These are phyloP conservation scores for Peterozyma xylosa DNA, from an alignment of 805 yeast species.

Conservation along the genomic window DNA sequence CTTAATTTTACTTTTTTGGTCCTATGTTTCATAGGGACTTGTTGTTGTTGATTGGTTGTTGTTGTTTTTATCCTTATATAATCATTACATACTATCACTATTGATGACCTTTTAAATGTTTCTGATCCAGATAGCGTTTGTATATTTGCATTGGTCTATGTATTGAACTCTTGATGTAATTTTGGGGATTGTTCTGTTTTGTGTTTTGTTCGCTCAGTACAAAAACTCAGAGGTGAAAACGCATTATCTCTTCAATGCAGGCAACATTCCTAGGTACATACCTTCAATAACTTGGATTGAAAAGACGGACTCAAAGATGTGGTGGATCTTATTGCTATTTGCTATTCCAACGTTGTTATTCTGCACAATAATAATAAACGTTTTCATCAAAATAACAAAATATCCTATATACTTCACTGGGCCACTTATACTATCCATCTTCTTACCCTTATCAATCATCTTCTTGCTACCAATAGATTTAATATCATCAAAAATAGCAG, in stretches of 20 bases:
- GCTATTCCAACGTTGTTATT: conserved; percentile 18
- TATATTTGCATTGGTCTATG: too few relatives aligned
- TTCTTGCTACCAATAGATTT: conserved; percentile 72
- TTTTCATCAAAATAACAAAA: conserved; percentile 23
- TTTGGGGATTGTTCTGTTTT: too few relatives aligned
- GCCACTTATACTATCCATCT: conserved; percentile 52
- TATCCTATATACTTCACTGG: conserved; percentile 36
- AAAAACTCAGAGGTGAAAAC: too few relatives aligned
- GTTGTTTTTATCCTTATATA: neutral
- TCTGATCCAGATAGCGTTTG: too few relatives aligned
- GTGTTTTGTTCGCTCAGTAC: too few relatives aligned
- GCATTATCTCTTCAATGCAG: too few relatives aligned
- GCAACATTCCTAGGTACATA: too few relatives aligned
- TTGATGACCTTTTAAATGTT: too few relatives aligned
- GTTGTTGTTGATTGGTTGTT: neutral
- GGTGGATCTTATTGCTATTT: conserved; percentile 19
- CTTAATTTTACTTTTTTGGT: neutral
- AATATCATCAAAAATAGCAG: conserved; percentile 35
- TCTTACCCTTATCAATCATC: conserved; percentile 68
- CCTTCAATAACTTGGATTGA: too few relatives aligned
- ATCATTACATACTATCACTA: neutral
- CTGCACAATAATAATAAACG: conserved; percentile 26
- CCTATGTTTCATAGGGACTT: neutral
- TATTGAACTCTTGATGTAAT: too few relatives aligned
- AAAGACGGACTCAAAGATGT: conserved; percentile 1